Evolutionary conservation across 73 alveolate genomes (phyloP).

Genomic region (Blepharisma stoltei): DNA sequence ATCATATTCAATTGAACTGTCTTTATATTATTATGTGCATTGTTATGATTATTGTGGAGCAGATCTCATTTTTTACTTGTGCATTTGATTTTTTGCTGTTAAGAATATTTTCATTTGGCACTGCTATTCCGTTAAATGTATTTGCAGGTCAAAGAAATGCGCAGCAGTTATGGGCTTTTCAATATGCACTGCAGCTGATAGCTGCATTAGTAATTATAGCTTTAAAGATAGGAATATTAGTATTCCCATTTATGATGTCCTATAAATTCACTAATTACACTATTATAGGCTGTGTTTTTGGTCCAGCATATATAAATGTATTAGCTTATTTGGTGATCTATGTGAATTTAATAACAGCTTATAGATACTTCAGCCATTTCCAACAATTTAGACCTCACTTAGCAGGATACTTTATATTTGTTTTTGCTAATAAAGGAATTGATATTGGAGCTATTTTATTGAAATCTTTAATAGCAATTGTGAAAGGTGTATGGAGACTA

Average conservation of each 20-base stretch:
- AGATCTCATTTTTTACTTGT: not conserved
- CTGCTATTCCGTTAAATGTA: not conserved
- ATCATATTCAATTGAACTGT: conserved; percentile 13
- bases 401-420: no score
- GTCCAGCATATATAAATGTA: no score
- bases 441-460: no score
- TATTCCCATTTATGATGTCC: not conserved
- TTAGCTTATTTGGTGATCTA: no score
- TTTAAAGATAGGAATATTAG: not conserved
- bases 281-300: no score
- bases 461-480: no score
- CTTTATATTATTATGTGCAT: not conserved
- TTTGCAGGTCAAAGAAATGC: not conserved
- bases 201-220: not conserved
- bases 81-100: not conserved
- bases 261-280: no score
- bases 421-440: no score
- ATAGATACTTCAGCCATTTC: no score
- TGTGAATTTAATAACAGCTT: no score
- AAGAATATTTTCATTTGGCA: not conserved
- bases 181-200: not conserved
- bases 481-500: no score
- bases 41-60: conserved; percentile 10
- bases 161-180: not conserved
- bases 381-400: no score